Evolutionary conservation across 352 stramenopile genomes (phyloP), one percentile per base, ranked within the genome.

Genomic region (Phytophthora pseudosyringae): DNA sequence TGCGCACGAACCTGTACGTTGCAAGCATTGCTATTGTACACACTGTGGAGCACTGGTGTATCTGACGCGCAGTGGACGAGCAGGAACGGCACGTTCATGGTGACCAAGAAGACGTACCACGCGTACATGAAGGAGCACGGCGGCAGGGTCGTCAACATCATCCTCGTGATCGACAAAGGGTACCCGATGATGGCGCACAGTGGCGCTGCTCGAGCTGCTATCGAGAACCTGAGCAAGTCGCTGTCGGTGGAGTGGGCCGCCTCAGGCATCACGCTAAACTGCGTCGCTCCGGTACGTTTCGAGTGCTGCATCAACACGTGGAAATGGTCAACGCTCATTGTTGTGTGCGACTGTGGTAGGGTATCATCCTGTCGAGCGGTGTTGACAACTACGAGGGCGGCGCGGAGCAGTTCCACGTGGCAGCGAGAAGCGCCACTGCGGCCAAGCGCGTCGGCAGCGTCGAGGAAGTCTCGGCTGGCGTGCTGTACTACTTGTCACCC

Each of bases 141-240:
- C 38, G 93, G 93, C 15, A 91, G 83, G 41, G 98, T 99, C 59
- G 94, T 98, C 26, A 98, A 98, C 77, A 98, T 98, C 65, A 98
- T 97, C 18, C 75, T 98, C 8, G 91, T 94, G 32, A 97, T 98
- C 76, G 80, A 93, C 40, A 98, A 98, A 64, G 96, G 96, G 7
- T 97, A 98, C 71, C 94, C 94, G 5, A 58, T 88, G 26, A 98
- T 98, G 86, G 86, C 84, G 13, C 95, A 98, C 76, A 90, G 81
- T 43, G 83, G 86, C n/a, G 93, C 94, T 5, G 91, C 94, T 41
- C 82, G 95, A 44, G 94, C 93, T 21, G 95, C 85, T 12, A 89
- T 99, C 13, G 86, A 98, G 68, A 98, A 98, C 72, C 86, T 98
- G 59, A 94, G 76, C 53, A 97, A 97, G 68, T 98, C 93, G 33